Base-by-base conservation (phyloP, 345 rosid species). In the Lenwebbia sp. region DNA sequence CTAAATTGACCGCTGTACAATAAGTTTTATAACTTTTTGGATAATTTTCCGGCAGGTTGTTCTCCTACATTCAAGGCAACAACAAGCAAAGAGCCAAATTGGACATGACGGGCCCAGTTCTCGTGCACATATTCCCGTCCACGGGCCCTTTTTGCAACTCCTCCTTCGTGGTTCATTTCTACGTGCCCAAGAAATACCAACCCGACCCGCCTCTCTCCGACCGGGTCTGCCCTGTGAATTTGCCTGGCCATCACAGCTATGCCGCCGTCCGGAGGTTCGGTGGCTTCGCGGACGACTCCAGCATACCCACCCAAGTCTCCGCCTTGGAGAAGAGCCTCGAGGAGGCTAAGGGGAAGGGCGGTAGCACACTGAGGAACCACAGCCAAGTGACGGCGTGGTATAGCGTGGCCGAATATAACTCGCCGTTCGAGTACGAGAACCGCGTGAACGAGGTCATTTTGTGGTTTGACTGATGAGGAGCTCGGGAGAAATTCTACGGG, bases 31-130 rank as follows among this genome's bases (percentile, higher is more conserved):
- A 37, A 37, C 4, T 37, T 37, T 37, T 37, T 37, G 40, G 40
- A 37, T 37, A 37, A 37, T 37, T 37, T 37, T 37, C 4, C 3
- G 2, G 40, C 40, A 37, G 40, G 40, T 37, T 4, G 4, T 4
- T 37, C 56, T 83, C 84, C 52, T 88, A 88, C 86, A 76, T 86
- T 10, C 74, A 83, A n/a, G 92, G 91, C 86, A 88, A 86, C 76
- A 89, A 88, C 83, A 74, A 87, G 13, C 53, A 41, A 52, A 88
- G 82, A 83, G 86, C 74, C 51, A 86, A 82, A 40, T 84, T 87
- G 70, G 84, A 65, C 85, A 86, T 85, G 90, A 88, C 90, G 62
- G 89, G 89, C 25, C 90, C 89, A 84, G 87, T 88, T 82, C 33
- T 86, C 84, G 54, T 86, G n/a, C 78, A 86, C 26, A 86, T 89